Conservation (phyloP, 805 yeast species). For the Sugiyamaella chiloensis region DNA sequence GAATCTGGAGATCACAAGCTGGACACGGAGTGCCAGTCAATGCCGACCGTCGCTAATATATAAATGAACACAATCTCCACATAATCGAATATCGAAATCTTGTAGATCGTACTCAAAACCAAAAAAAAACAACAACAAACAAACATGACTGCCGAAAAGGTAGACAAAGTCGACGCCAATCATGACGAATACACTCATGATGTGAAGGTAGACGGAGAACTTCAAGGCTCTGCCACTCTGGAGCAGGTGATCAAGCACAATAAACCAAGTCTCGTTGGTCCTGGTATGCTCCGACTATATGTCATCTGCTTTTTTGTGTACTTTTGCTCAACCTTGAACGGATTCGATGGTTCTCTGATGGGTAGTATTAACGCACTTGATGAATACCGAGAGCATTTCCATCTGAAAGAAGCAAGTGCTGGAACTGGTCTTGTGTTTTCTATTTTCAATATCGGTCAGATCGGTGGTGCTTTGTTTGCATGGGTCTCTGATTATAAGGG, state of each 20-base stretch:
- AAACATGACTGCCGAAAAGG: neutral
- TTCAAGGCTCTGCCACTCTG: slow-evolving; percentile 1
- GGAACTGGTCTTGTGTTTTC: slow-evolving; percentile 15
- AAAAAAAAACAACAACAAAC: too few relatives aligned
- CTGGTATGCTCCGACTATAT: slow-evolving; percentile 16
- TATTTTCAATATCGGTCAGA: slow-evolving; percentile 15
- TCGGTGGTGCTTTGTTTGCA: slow-evolving; percentile 12
- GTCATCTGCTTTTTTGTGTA: slow-evolving; percentile 12
- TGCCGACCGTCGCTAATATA: too few relatives aligned
- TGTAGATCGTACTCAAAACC: too few relatives aligned
- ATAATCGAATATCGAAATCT: too few relatives aligned
- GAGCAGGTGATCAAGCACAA: slow-evolving; percentile 12
- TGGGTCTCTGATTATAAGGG: slow-evolving; percentile 13
- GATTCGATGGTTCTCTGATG: slow-evolving; percentile 18
- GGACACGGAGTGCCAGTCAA: too few relatives aligned
- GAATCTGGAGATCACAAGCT: too few relatives aligned
- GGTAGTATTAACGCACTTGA: slow-evolving; percentile 18
- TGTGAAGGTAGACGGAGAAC: neutral
- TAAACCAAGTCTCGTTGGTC: slow-evolving; percentile 13
- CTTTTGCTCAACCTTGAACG: slow-evolving; percentile 9
- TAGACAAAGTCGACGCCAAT: neutral
- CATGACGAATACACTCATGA: neutral
- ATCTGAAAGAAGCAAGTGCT: slow-evolving; percentile 11
- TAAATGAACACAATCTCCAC: too few relatives aligned
- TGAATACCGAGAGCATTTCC: slow-evolving; percentile 13